phyloP scores from a whole-genome alignment of 202 grass and related monocot genomes.

The Carex arenaria region DNA sequence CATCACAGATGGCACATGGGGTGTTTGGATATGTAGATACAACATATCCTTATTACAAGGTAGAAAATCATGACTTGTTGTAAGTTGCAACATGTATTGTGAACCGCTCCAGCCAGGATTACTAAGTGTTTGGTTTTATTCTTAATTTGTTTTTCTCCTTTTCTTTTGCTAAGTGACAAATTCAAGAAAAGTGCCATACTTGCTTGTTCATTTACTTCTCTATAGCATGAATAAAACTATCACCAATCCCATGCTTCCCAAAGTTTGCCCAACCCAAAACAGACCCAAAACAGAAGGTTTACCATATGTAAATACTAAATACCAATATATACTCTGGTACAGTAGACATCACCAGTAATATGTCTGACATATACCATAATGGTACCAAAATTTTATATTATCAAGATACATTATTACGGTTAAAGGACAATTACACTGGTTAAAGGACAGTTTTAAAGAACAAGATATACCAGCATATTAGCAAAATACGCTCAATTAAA shows the following conservation, averaged over 20 bases:
- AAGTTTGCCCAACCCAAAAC: not conserved
- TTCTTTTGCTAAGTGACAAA: not conserved
- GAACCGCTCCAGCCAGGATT: not conserved
- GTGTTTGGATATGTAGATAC: slow-evolving; percentile 1
- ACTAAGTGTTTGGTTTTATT: not conserved
- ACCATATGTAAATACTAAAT: not conserved
- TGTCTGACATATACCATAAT: not conserved
- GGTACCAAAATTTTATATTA: not conserved
- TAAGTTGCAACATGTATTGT: not conserved
- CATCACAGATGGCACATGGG: not conserved
- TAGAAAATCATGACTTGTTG: not conserved
- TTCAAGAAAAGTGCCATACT: not conserved
- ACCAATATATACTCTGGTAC: not conserved
- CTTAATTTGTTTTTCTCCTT: not conserved
- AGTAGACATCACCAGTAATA: not conserved
- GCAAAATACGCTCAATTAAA: not conserved
- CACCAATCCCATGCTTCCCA: not conserved
- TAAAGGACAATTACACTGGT: not conserved
- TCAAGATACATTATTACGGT: not conserved
- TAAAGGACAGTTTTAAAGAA: not conserved
- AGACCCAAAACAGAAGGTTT: not conserved
- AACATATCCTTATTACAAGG: not conserved
- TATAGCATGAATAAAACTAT: not conserved
- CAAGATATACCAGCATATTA: not conserved
- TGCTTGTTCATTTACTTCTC: not conserved